phyloP scores from a whole-genome alignment of 2,329 filamentous ascomycete species.

The Bretziella fagacearum region DNA sequence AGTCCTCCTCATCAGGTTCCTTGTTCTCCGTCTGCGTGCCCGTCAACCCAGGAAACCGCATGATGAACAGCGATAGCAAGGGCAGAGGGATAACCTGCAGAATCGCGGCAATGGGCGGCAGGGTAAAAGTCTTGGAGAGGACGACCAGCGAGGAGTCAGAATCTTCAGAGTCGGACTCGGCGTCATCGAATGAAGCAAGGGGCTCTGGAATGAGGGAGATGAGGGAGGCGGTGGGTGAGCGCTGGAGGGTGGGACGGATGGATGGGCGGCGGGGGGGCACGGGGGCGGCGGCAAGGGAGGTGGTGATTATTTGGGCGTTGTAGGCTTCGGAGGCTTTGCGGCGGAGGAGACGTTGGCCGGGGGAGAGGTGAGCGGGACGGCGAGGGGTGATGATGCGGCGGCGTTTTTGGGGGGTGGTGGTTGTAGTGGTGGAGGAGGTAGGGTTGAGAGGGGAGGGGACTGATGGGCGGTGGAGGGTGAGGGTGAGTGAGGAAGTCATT shows the following conservation, averaged over 20 bases:
- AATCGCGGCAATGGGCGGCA: conserved; percentile 7
- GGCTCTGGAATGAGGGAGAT: conserved; percentile 7
- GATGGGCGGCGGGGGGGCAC: conserved; percentile 5
- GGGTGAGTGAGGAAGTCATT: conserved; percentile 3
- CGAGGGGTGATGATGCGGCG: conserved; percentile 12
- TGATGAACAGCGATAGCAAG: conserved; percentile 8
- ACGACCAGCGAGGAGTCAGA: neutral
- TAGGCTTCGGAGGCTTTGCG: conserved; percentile 14
- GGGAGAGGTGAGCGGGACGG: conserved; percentile 12
- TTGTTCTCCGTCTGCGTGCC: neutral
- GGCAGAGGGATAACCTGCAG: conserved; percentile 6
- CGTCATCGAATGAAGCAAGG: neutral
- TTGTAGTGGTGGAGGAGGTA: conserved; percentile 5
- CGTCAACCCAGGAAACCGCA: conserved; percentile 4
- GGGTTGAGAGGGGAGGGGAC: conserved; percentile 15
- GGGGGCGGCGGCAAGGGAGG: conserved; percentile 7
- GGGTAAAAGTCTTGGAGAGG: conserved; percentile 7
- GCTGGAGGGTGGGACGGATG: neutral
- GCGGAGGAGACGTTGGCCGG: conserved; percentile 13
- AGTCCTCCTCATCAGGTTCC: conserved; percentile 4
- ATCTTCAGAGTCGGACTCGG: neutral
- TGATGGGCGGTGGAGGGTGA: conserved; percentile 11
- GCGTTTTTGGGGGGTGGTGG: conserved; percentile 3
- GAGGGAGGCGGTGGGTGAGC: neutral
- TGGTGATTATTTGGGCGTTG: conserved; percentile 14